These are phyloP conservation scores for Colletotrichum acutatum DNA, from an alignment of 2,329 filamentous ascomycete species.

Conservation along the genomic window DNA sequence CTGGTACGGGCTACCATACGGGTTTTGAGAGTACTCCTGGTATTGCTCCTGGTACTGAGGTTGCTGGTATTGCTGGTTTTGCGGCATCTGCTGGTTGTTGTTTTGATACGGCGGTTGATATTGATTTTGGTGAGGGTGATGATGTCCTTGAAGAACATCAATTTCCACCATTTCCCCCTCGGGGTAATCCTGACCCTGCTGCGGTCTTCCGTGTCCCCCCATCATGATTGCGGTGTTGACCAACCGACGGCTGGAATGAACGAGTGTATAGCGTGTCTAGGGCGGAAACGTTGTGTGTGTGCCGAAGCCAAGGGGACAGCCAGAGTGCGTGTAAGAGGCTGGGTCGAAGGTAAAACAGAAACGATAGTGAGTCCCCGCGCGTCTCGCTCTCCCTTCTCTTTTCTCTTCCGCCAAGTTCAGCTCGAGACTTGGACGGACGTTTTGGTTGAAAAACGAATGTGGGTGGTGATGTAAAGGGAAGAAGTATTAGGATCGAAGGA, in stretches of 20 bases:
- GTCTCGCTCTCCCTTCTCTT: conserved; percentile 15
- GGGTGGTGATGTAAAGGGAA: conserved; percentile 16
- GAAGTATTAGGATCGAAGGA: conserved; percentile 6
- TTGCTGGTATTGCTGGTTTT: conserved; percentile 37
- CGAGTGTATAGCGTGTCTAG: conserved; percentile 29
- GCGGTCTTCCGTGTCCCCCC: conserved; percentile 35
- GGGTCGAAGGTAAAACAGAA: conserved; percentile 19
- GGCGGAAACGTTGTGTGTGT: conserved; percentile 3
- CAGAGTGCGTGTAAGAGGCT: conserved; percentile 10
- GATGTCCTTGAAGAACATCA: conserved; percentile 40
- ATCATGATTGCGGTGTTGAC: conserved; percentile 36
- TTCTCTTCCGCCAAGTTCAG: conserved; percentile 10
- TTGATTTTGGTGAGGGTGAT: conserved; percentile 32
- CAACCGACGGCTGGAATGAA: conserved; percentile 34
- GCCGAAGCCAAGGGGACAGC: background rate
- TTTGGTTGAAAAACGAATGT: conserved; percentile 27
- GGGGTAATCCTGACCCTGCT: conserved; percentile 41
- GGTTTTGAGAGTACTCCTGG: conserved; percentile 39
- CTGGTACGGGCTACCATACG: conserved; percentile 35
- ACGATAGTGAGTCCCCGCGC: conserved; percentile 18
- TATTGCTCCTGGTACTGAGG: conserved; percentile 34
- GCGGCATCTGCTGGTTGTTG: background rate
- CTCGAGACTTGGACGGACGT: background rate
- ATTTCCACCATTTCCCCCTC: conserved; percentile 50
- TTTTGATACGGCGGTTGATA: conserved; percentile 32